A percentile compares a stretch with the other conserved stretches of the same genome.
Evolutionary conservation across 1,284 basidiomycete species (phyloP).

Genomic region (Sanghuangporus sanghuang): DNA sequence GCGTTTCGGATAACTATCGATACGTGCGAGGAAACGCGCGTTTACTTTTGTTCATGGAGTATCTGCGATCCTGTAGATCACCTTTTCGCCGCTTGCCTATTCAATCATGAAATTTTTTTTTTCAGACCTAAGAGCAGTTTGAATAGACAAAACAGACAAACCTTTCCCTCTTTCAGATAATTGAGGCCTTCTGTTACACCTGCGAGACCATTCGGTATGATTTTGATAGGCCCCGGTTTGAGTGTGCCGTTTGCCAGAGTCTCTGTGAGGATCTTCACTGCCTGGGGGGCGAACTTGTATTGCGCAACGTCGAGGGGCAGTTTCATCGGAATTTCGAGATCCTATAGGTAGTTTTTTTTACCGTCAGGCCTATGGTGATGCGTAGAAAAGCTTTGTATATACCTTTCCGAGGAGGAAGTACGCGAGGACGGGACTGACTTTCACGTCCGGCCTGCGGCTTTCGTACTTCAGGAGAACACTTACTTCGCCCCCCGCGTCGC

Average conservation of each 20-base stretch:
- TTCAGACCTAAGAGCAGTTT: background rate
- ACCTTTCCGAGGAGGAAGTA: slow-evolving; percentile 18
- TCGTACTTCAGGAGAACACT: slow-evolving; percentile 4
- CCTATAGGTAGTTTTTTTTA: background rate
- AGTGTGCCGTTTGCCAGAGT: slow-evolving; percentile 25
- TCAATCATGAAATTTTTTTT: background rate
- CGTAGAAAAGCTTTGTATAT: slow-evolving; percentile 20
- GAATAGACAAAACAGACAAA: slow-evolving; percentile 1
- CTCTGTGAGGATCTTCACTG: slow-evolving; percentile 24
- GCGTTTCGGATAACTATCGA: background rate
- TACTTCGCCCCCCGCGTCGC: slow-evolving; percentile 8
- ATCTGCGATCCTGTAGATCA: background rate
- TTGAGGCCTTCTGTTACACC: slow-evolving; percentile 25
- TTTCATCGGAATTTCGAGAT: slow-evolving; percentile 7
- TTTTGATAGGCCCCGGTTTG: slow-evolving; percentile 27
- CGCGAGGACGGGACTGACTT: slow-evolving; percentile 23
- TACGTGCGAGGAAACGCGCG: background rate
- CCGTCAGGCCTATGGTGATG: background rate
- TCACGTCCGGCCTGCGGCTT: background rate
- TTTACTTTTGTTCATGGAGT: background rate
- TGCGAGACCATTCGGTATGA: slow-evolving; percentile 27
- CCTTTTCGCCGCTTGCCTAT: slow-evolving; percentile 13
- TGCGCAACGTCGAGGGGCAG: slow-evolving; percentile 21
- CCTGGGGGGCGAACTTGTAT: slow-evolving; percentile 24
- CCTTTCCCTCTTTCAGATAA: slow-evolving; percentile 25